phyloP scores from a whole-genome alignment of 2,329 filamentous ascomycete species.

The Aureobasidium sp. region DNA sequence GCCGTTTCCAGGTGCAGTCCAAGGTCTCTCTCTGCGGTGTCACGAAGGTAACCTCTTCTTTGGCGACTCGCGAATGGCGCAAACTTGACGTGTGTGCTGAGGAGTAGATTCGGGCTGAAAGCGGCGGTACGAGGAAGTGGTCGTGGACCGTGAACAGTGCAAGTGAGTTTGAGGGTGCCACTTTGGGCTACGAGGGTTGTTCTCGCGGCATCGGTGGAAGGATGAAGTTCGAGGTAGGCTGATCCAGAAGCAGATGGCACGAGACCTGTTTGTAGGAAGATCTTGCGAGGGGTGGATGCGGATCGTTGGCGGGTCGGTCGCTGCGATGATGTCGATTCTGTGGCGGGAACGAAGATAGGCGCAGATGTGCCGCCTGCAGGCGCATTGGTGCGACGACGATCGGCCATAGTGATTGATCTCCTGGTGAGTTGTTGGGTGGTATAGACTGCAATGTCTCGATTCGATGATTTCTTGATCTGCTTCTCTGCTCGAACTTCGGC shows the following conservation, averaged over 20 bases:
- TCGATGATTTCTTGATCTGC: conserved; percentile 2
- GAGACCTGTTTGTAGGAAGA: conserved; percentile 85
- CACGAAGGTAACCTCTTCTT: conserved; percentile 75
- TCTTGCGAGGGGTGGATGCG: conserved; percentile 67
- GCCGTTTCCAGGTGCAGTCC: conserved; percentile 87
- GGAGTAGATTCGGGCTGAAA: conserved; percentile 84
- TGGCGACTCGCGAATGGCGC: conserved; percentile 83
- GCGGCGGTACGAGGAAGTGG: conserved; percentile 81
- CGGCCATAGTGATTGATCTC: conserved; percentile 50
- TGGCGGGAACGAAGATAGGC: conserved; percentile 55
- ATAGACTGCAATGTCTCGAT: neutral
- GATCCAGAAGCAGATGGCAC: conserved; percentile 91
- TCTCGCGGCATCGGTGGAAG: conserved; percentile 29
- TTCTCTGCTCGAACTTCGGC: conserved; percentile 7
- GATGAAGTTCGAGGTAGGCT: conserved; percentile 63
- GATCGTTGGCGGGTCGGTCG: conserved; percentile 50
- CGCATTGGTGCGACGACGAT: conserved; percentile 84
- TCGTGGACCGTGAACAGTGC: conserved; percentile 86
- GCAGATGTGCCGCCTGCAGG: conserved; percentile 68
- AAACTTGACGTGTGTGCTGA: conserved; percentile 92
- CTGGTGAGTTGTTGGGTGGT: conserved; percentile 9
- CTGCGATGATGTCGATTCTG: conserved; percentile 37
- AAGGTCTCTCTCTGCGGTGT: conserved; percentile 78
- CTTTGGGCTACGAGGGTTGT: conserved; percentile 42
- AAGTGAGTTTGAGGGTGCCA: conserved; percentile 79